Evolutionary conservation across 208 protist genomes (phyloP), one percentile per base, ranked within the genome.

Genomic region (Acanthamoeba lenticulata): DNA sequence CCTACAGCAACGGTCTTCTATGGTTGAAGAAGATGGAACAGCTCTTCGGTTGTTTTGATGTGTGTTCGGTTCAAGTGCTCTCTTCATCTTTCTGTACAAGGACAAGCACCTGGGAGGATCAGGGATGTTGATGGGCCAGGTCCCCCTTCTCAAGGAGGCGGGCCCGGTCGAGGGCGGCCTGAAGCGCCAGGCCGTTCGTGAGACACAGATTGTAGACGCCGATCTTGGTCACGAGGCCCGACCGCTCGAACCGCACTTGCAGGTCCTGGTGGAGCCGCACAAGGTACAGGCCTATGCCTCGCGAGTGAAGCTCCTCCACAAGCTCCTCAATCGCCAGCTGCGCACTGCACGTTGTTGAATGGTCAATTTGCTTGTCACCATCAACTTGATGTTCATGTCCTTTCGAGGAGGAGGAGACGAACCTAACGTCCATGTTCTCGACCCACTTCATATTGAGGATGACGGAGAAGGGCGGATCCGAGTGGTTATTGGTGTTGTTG

Each of bases 401-500:
- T n/a, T n/a, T n/a, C n/a, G n/a, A n/a, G n/a, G n/a, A n/a, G n/a
- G n/a, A n/a, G 4, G 38, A 32, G 36, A 13, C 7, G 38, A 49
- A 81, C 72, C 72, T 81, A 1, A 81, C 72, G 72, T 81, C 72
- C 42, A 81, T 42, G 17, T 49, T 81, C 36, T 81, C 72, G 24
- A 81, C 72, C 72, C 72, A 81, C 72, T 81, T 81, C 72, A 81
- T 81, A 17, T 81, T 81, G 24, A 81, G 6, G 1, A 81, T 47
- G 42, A 81, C 72, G 72, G 34, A 81, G 36, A 49, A 19, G 6
- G 19, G 42, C 3, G 72, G 40, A 6, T 49, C n/a, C 5, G 27
- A 69, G 27, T 19, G n/a, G n/a, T n/a, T n/a, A n/a, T n/a, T n/a
- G n/a, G n/a, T n/a, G n/a, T n/a, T n/a, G n/a, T n/a, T n/a, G n/a